These are phyloP conservation scores for Beauveria bassiana DNA, from an alignment of 2,329 filamentous ascomycete species.

Conservation along the genomic window DNA sequence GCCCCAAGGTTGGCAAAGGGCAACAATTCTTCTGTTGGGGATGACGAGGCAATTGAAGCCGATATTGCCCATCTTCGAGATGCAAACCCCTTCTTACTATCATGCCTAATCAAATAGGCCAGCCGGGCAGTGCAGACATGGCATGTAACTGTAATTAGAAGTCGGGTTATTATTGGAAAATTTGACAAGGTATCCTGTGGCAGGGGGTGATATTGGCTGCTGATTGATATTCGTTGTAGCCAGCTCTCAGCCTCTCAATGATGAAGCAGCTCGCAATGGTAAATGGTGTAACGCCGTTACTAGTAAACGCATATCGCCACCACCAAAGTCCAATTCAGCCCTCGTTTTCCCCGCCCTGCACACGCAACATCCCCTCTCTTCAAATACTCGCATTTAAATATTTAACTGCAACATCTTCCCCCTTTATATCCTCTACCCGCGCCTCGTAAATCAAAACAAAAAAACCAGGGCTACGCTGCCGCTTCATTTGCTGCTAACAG, in stretches of 20 bases:
- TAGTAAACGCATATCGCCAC: background rate
- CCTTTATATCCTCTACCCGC: background rate
- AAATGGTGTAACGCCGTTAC: too few relatives aligned
- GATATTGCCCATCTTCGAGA: background rate
- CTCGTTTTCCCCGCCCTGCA: too few relatives aligned
- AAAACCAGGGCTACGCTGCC: constrained; percentile 4
- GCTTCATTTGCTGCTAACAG: constrained; percentile 9
- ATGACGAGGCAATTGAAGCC: background rate
- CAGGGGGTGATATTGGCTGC: background rate
- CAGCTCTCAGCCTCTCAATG: background rate
- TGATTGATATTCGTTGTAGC: background rate
- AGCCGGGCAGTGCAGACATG: background rate
- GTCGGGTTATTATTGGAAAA: background rate
- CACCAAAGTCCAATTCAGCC: background rate
- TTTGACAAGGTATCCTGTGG: background rate
- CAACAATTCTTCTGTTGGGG: background rate
- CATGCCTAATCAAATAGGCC: background rate
- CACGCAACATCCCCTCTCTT: background rate
- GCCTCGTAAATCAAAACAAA: background rate
- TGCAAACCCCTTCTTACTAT: background rate
- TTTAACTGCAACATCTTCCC: background rate
- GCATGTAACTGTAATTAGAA: background rate
- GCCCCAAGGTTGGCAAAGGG: too few relatives aligned
- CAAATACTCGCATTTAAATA: background rate
- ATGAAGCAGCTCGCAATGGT: too few relatives aligned